phyloP scores from a whole-genome alignment of 768 basidiomycete species.

The Rossbeevera mucosa region DNA sequence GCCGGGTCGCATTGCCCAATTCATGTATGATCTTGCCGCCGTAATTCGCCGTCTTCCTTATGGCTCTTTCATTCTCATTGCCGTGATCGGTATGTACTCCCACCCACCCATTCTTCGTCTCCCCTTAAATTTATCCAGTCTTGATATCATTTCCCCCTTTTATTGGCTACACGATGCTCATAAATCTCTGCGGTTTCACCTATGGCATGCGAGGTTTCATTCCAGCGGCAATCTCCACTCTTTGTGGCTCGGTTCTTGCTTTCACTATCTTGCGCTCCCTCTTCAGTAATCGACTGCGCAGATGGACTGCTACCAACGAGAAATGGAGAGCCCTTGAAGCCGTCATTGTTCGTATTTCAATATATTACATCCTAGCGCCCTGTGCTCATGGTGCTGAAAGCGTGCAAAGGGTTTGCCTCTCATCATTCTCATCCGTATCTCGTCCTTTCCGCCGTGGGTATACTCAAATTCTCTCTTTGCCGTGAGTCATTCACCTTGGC shows the following conservation, averaged over 20 bases:
- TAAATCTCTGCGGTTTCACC: slow-evolving; percentile 75
- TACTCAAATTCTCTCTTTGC: slow-evolving; percentile 81
- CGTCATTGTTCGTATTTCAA: slow-evolving; percentile 52
- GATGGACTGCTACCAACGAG: slow-evolving; percentile 58
- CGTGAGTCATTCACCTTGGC: slow-evolving; percentile 38
- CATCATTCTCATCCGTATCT: slow-evolving; percentile 75
- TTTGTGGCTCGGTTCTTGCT: slow-evolving; percentile 58
- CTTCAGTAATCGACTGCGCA: slow-evolving; percentile 51
- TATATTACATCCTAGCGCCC: not conserved
- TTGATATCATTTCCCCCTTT: slow-evolving; percentile 31
- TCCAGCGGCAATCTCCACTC: slow-evolving; percentile 56
- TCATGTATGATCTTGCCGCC: slow-evolving; percentile 63
- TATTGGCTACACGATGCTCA: slow-evolving; percentile 27
- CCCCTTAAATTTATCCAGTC: slow-evolving; percentile 17
- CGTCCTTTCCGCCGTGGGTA: slow-evolving; percentile 83
- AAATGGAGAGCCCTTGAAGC: slow-evolving; percentile 77
- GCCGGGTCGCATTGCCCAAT: slow-evolving; percentile 65
- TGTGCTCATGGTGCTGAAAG: slow-evolving; percentile 32
- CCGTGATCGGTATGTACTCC: slow-evolving; percentile 52
- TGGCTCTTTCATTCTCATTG: slow-evolving; percentile 58
- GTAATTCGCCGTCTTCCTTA: slow-evolving; percentile 52
- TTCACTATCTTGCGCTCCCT: slow-evolving; percentile 59
- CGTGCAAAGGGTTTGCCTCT: slow-evolving; percentile 73
- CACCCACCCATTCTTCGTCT: slow-evolving; percentile 51
- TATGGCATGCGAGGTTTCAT: slow-evolving; percentile 77